Base-by-base conservation (phyloP, 371 early-diverging fungal genomes). In the Actinomortierella ambigua region DNA sequence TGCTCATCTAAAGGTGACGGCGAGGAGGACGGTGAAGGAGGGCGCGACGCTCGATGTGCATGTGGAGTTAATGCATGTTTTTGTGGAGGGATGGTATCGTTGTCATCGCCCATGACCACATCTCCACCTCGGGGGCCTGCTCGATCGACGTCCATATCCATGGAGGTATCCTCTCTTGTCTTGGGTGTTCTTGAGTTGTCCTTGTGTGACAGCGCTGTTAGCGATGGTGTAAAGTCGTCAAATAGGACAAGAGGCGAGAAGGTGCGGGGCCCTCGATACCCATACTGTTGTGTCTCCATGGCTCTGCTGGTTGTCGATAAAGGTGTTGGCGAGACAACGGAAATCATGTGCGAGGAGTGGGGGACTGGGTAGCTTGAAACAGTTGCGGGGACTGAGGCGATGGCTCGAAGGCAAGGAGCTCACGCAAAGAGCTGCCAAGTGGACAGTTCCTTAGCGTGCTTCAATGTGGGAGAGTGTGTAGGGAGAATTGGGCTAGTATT, bases 171-270 rank as follows among this genome's bases (percentile, higher is more conserved):
- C 34, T 34, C 34, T 11, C 34, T 11, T 34, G 34, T 34, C 11
- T 4, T 34, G 11, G 11, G 34, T 6, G 34, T 34, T 34, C 11
- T 34, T 34, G 34, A 6, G 7, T 6, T 11, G 7, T 34, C 34
- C 4, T 34, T 34, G 11, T 34, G 11, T 11, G 34, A 34, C 7
- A 11, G 11, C 7, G 11, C 34, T 6, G 34, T 34, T 6, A 48
- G 29, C 18, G 39, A 20, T 9, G 48, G 22, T 11, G 18, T 11
- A 48, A 48, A 42, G 53, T 27, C 57, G 26, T 55, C 39, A 22
- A 43, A 42, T 50, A 61, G 54, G 26, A 61, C 55, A 22, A 61
- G 46, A 23, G 61, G 61, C 20, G 20, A 40, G 61, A 53, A 54
- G 44, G 40, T 28, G 40, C 54, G 43, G 14, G 61, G 39, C 61